phyloP scores from a whole-genome alignment of 441 rosid genomes.

The Pelargonium fulgidum region DNA sequence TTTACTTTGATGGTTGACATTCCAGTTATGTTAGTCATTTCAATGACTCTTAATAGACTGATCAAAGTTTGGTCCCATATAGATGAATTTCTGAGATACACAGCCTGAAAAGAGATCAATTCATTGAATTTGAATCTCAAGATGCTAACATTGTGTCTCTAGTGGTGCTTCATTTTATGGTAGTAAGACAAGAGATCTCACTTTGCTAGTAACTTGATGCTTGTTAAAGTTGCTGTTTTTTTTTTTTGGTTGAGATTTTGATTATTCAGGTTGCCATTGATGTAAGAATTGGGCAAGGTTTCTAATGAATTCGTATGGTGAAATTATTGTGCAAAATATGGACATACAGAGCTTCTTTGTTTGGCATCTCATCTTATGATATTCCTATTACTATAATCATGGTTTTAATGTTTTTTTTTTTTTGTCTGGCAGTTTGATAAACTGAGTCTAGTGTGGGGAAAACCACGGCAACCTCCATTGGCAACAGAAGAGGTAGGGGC shows the following conservation, averaged over 20 bases:
- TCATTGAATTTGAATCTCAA: not conserved
- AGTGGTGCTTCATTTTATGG: not conserved
- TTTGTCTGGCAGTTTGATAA: conserved; percentile 69
- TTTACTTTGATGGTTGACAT: not conserved
- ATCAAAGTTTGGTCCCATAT: not conserved
- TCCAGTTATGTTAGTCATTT: not conserved
- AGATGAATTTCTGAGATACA: not conserved
- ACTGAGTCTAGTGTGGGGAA: conserved; percentile 77
- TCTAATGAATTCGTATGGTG: not conserved
- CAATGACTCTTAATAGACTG: not conserved
- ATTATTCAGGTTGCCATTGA: not conserved
- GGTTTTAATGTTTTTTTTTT: conserved; percentile 7
- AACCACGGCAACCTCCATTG: conserved; percentile 79
- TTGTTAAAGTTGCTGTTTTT: not conserved
- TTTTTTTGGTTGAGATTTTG: not conserved
- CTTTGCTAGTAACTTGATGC: not conserved
- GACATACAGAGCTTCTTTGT: not conserved
- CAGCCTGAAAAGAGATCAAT: not conserved
- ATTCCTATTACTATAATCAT: not conserved
- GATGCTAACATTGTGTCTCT: not conserved
- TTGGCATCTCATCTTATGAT: not conserved
- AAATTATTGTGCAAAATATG: not conserved
- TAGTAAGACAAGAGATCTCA: not conserved
- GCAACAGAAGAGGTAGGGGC: conserved; percentile 61
- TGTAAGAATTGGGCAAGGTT: not conserved